Conservation (phyloP, 805 yeast genomes). For the Cyberlindnera bimundalis region DNA sequence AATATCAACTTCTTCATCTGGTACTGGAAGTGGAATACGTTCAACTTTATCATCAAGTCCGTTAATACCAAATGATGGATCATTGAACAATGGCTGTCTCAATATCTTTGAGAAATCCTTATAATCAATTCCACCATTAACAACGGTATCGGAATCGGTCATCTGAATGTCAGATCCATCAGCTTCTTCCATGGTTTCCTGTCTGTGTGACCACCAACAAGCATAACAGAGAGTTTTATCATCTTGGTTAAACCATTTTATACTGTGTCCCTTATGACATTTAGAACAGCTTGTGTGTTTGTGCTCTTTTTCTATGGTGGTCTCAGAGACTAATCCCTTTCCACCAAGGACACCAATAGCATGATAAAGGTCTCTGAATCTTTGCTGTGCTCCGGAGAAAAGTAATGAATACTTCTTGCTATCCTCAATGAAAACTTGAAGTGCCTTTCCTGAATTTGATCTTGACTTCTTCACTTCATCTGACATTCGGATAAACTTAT, state of each 20-base stretch:
- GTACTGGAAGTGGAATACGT: neutral
- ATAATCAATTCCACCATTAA: neutral
- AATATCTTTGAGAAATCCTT: neutral
- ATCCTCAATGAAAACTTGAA: constrained; percentile 23
- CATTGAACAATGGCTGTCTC: constrained; percentile 5
- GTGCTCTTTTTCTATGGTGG: neutral
- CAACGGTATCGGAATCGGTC: neutral
- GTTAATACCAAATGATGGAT: constrained; percentile 3
- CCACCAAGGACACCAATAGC: constrained; percentile 2
- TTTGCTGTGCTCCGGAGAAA: constrained; percentile 34
- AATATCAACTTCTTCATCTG: neutral
- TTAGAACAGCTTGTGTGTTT: neutral
- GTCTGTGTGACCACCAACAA: constrained; percentile 5
- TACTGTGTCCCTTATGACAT: constrained; percentile 9
- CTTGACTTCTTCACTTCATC: constrained; percentile 19
- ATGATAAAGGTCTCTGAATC: constrained; percentile 36
- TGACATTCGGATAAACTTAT: constrained; percentile 26
- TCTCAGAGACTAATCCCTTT: neutral
- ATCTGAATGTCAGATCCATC: constrained; percentile 2
- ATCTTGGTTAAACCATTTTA: constrained; percentile 16
- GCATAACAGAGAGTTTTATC: constrained; percentile 14
- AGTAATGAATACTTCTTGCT: constrained; percentile 16
- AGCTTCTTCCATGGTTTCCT: neutral
- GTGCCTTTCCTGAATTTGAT: constrained; percentile 14
- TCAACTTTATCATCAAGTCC: constrained; percentile 5